These are phyloP conservation scores for Papiliotrema nemorosa DNA, from an alignment of 1,284 basidiomycete genomes.

Conservation along the genomic window DNA sequence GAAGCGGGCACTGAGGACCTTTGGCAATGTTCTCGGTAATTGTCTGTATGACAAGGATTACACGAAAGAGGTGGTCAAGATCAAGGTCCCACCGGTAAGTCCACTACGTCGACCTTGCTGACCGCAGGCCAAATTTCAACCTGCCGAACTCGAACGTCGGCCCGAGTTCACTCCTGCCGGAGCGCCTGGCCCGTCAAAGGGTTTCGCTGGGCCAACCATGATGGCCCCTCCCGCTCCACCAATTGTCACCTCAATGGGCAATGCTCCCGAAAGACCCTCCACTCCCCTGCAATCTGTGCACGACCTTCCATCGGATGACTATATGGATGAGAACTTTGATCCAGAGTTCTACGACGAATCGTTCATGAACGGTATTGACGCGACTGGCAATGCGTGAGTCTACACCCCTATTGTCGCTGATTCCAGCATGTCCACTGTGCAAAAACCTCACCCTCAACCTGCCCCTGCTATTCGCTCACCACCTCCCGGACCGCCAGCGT, in stretches of 20 bases:
- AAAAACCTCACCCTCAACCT: background rate
- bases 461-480: background rate
- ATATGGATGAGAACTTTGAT: constrained; percentile 33
- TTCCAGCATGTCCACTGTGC: background rate
- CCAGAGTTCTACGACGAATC: constrained; percentile 33
- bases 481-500: constrained; percentile 15
- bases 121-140: constrained; percentile 70
- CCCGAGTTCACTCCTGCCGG: constrained; percentile 61
- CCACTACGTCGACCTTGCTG: background rate
- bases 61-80: constrained; percentile 75
- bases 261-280: constrained; percentile 6
- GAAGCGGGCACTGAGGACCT: constrained; percentile 85
- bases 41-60: constrained; percentile 93
- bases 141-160: constrained; percentile 66
- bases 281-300: constrained; percentile 31
- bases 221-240: constrained; percentile 5
- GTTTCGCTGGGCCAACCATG: constrained; percentile 19
- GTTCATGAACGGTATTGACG: constrained; percentile 15
- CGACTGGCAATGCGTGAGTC: background rate
- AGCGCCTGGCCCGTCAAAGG: constrained; percentile 19
- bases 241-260: background rate
- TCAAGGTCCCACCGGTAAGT: constrained; percentile 73
- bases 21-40: constrained; percentile 91
- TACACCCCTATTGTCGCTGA: background rate
- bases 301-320: constrained; percentile 14